Evolutionary conservation across 2,329 filamentous ascomycete species (phyloP).

Genomic region (Colletotrichum plurivorum): DNA sequence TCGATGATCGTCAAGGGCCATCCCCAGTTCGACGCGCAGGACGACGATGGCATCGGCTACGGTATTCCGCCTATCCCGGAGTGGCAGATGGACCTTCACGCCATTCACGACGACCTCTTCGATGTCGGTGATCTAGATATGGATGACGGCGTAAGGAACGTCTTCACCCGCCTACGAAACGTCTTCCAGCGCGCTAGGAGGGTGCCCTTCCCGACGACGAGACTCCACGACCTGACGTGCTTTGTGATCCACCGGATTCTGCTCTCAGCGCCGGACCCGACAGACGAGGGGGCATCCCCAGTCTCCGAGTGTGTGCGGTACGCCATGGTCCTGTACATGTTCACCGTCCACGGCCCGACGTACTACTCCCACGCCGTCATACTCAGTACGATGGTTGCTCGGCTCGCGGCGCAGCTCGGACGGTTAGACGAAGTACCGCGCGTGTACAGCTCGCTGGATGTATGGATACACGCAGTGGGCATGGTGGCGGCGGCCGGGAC

Average conservation of each 20-base stretch:
- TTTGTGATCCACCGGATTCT: slow-evolving; percentile 68
- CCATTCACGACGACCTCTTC: slow-evolving; percentile 20
- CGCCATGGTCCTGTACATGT: slow-evolving; percentile 64
- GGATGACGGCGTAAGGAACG: slow-evolving; percentile 44
- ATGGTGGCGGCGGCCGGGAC: slow-evolving; percentile 52
- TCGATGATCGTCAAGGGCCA: slow-evolving; percentile 66
- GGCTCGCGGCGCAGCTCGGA: slow-evolving; percentile 50
- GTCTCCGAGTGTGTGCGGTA: too few relatives aligned
- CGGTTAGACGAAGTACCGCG: slow-evolving; percentile 38
- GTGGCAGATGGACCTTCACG: slow-evolving; percentile 57
- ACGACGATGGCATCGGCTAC: slow-evolving; percentile 62
- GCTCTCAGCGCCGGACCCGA: slow-evolving; percentile 34
- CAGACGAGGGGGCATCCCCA: slow-evolving; percentile 29
- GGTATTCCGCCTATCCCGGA: slow-evolving; percentile 64
- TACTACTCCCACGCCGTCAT: slow-evolving; percentile 67
- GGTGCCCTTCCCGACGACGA: slow-evolving; percentile 52
- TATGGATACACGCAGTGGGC: slow-evolving; percentile 61
- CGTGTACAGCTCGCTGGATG: slow-evolving; percentile 46
- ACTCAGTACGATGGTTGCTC: slow-evolving; percentile 50
- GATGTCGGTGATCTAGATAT: slow-evolving; percentile 47
- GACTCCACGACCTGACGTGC: slow-evolving; percentile 68
- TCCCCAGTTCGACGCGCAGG: slow-evolving; percentile 68
- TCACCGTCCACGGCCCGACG: slow-evolving; percentile 67
- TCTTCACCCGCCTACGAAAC: slow-evolving; percentile 14
- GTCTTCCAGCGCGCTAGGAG: slow-evolving; percentile 40